Base-by-base conservation (phyloP, 1,284 basidiomycete species). In the Xanthoconium separans region DNA sequence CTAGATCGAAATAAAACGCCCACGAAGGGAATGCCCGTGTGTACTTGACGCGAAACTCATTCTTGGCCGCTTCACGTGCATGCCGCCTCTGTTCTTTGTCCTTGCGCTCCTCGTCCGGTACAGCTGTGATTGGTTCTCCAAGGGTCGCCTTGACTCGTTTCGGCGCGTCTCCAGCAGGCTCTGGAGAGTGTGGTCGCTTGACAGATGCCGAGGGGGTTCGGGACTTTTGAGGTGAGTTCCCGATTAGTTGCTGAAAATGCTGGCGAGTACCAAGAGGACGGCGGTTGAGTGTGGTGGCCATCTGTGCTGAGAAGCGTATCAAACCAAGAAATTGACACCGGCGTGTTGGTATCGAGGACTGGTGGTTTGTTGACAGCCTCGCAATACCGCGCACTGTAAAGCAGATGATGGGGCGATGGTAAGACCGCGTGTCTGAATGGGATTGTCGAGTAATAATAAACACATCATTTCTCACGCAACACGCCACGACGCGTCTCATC, bases 1-100 rank as follows among this genome's bases (percentile, higher is more conserved):
- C 80, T 37, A 79, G 71, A 65, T 95, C 92, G 68, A 98, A 89
- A 71, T 95, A 90, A 74, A 98, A 96, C 18, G 79, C 82, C 76
- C 89, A 93, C 27, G 72, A 77, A 2, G 93, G 92, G 72, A 98
- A 96, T 16, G 88, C 90, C 54, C 84, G 83, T 51, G 81, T 82
- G 73, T 95, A 98, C 75, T 94, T 97, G 42, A 81, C 71, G 61
- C 83, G 83, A 77, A 94, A 98, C 61, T 91, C 87, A 18, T 79
- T 77, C 57, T 84, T 81, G 61, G 82, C 80, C 57, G 77, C 74
- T 61, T 87, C 83, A 37, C 83, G 78, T 58, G 83, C 81, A 2
- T 73, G 68, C 42, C 74, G 72, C 45, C 61, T 71, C 36, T 70
- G 71, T 31, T 79, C 76, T 57, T 73, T 78, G 49, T 76, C 74